Percentiles rank a stretch among this genome's conserved stretches.
Evolutionary conservation across 352 stramenopile genomes (phyloP).

Genomic region (Pythium dissotocum): DNA sequence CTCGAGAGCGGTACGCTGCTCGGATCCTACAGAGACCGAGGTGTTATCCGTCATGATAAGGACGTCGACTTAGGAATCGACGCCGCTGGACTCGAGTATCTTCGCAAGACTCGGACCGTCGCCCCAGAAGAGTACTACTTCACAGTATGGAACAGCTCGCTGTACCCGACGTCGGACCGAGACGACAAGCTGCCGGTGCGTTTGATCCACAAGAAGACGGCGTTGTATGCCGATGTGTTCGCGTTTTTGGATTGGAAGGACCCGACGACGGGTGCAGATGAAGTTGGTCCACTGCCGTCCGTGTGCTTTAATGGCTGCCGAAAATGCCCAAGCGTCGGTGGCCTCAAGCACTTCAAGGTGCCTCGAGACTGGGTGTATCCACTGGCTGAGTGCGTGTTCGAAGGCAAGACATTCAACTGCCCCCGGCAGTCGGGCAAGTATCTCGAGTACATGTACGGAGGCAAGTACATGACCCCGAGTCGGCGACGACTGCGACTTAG

Average conservation of each 20-base stretch:
- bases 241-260: slow-evolving; percentile 30
- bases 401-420: slow-evolving; percentile 23
- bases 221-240: slow-evolving; percentile 36
- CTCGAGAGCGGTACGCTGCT: slow-evolving; percentile 31
- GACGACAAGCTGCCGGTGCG: slow-evolving; percentile 30
- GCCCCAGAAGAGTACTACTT: slow-evolving; percentile 22
- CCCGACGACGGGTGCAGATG: slow-evolving; percentile 1
- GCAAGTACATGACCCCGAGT: slow-evolving; percentile 3
- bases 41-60: slow-evolving; percentile 26
- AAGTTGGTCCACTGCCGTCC: slow-evolving; percentile 25
- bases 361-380: slow-evolving; percentile 32
- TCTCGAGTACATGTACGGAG: slow-evolving; percentile 27
- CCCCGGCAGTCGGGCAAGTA: slow-evolving; percentile 26
- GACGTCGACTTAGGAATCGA: slow-evolving; percentile 32
- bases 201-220: slow-evolving; percentile 29
- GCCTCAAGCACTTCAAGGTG: slow-evolving; percentile 21
- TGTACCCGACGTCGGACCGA: slow-evolving; percentile 21
- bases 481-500: not conserved
- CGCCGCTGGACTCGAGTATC: slow-evolving; percentile 10
- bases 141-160: slow-evolving; percentile 23
- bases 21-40: slow-evolving; percentile 22
- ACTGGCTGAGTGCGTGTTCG: slow-evolving; percentile 31
- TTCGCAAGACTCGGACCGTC: slow-evolving; percentile 9
- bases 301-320: slow-evolving; percentile 20
- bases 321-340: slow-evolving; percentile 5